These are phyloP conservation scores for Rhodotorula sphaerocarpa DNA, from an alignment of 768 basidiomycete species.

Conservation along the genomic window DNA sequence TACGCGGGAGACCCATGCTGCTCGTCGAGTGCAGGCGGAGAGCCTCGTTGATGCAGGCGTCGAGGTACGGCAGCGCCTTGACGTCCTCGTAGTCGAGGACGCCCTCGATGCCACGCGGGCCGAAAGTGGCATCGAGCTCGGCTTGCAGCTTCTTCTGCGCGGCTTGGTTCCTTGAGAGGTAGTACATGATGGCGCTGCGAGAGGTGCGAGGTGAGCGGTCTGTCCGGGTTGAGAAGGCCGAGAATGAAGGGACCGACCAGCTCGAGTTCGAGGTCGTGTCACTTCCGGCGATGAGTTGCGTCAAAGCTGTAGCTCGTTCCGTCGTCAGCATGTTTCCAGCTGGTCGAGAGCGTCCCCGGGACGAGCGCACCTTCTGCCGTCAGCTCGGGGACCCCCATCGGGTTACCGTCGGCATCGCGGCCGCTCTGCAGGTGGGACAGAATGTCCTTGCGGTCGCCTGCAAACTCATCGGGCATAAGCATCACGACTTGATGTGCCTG, in stretches of 20 bases:
- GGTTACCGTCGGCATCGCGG: conserved; percentile 67
- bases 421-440: conserved; percentile 70
- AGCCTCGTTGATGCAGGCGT: conserved; percentile 79
- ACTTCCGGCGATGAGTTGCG: conserved; percentile 76
- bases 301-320: conserved; percentile 49
- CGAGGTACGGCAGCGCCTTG: conserved; percentile 57
- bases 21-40: conserved; percentile 78
- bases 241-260: conserved; percentile 44
- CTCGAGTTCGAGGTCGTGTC: conserved; percentile 93
- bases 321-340: neutral
- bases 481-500: too few species aligned
- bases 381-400: conserved; percentile 70
- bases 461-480: too few species aligned
- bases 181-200: conserved; percentile 63
- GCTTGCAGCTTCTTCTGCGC: conserved; percentile 64
- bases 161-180: conserved; percentile 61
- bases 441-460: conserved; percentile 63
- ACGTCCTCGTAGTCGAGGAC: conserved; percentile 57
- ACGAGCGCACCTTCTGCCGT: conserved; percentile 58
- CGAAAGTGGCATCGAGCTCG: conserved; percentile 59
- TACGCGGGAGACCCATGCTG: conserved; percentile 69
- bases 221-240: too few species aligned
- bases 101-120: conserved; percentile 24
- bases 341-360: neutral
- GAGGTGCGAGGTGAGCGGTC: neutral